Base-by-base conservation (phyloP, 1,284 basidiomycete species). In the Leccinum pachyderme region DNA sequence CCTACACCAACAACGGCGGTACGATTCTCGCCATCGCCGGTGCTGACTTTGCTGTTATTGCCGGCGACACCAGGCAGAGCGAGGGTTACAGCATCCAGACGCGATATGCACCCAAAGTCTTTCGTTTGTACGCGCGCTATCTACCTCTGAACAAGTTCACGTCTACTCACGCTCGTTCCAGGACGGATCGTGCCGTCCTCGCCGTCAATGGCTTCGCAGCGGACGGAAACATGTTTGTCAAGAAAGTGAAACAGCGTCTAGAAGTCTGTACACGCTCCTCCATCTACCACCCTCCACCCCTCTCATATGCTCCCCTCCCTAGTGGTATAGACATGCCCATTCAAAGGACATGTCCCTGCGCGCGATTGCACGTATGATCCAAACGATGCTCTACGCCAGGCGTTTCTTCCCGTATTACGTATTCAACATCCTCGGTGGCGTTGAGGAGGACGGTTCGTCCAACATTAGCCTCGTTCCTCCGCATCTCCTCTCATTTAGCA, bases 341-440 rank as follows among this genome's bases (percentile, higher is more conserved):
- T 83, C 91, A 59, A 95, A 95, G 73, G 91, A 93, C 65, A 96
- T 96, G 89, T 87, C 91, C 25, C 80, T 98, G 46, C 88, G 89
- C 62, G 86, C 93, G 28, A 95, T 98, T 67, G 95, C 95, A 27
- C 84, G 94, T 55, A 79, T 98, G 66, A 94, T 98, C 54, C 95
- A 97, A 73, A 95, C 93, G 5, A 96, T 97, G 92, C 82, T 98
- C 37, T 98, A 97, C 68, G 87, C 83, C 47, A 86, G 91, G 61
- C 87, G 95, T 53, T 96, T 97, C 80, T 97, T 97, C 83, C 95
- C 95, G 3, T 97, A 90, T 80, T 97, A 95, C 72, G 90, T 95
- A 41, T 94, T 93, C 79, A 95, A 95, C 73, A 95, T 98, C 69
- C 85, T 96, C 37, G 91, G 91, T 49, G 93, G 93, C 45, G 93